Percentiles rank a stretch among this genome's conserved stretches.
These are phyloP conservation scores for Annulohypoxylon nitens DNA, from an alignment of 495 filamentous ascomycete genomes.

Conservation along the genomic window DNA sequence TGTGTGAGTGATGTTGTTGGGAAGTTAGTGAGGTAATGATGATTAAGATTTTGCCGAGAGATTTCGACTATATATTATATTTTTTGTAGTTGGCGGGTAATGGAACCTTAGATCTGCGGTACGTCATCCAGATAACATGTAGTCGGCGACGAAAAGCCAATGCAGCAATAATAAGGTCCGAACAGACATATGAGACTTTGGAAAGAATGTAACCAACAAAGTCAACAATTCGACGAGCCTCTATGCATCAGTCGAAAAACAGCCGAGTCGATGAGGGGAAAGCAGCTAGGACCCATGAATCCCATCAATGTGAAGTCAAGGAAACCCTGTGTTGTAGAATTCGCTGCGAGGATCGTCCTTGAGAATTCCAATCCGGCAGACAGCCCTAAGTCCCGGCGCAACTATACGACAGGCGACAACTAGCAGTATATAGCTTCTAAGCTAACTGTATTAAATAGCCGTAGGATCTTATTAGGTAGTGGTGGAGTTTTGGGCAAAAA, in stretches of 20 bases:
- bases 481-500: conserved; percentile 33
- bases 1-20: conserved; percentile 1
- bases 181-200: conserved; percentile 19
- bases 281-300: conserved; percentile 18
- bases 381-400: conserved; percentile 20
- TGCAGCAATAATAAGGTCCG: conserved; percentile 26
- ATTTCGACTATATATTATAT: conserved; percentile 30
- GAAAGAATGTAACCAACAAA: conserved; percentile 27
- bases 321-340: conserved; percentile 38
- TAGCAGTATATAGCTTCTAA: conserved; percentile 38
- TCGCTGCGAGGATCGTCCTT: conserved; percentile 23
- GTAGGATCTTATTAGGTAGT: conserved; percentile 15
- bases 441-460: conserved; percentile 21
- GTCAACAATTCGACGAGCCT: background rate
- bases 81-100: conserved; percentile 6
- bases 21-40: conserved; percentile 9
- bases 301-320: conserved; percentile 37
- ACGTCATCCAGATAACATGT: conserved; percentile 25
- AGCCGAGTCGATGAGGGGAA: conserved; percentile 37
- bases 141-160: conserved; percentile 11
- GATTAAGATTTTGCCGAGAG: background rate
- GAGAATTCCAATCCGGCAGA: conserved; percentile 24
- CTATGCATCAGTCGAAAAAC: conserved; percentile 23
- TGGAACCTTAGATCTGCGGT: background rate
- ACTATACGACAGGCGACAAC: conserved; percentile 24